These are phyloP conservation scores for Diaporthe batatas DNA, from an alignment of 2,329 filamentous ascomycete genomes.

Conservation along the genomic window DNA sequence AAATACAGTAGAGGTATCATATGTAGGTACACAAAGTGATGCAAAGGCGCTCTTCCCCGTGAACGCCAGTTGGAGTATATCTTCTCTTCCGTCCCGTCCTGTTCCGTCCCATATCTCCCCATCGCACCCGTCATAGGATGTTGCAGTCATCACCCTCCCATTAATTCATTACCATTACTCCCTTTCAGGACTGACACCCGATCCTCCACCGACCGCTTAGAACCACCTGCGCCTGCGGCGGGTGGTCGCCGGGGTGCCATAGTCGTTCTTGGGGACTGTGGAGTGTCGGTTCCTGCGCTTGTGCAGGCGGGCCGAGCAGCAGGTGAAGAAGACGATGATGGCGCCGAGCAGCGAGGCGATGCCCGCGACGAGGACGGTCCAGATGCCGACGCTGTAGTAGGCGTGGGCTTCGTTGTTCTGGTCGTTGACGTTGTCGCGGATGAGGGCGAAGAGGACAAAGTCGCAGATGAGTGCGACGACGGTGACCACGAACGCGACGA, in stretches of 20 bases:
- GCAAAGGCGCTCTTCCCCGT: slow-evolving; percentile 7
- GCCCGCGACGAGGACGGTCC: slow-evolving; percentile 70
- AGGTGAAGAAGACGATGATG: slow-evolving; percentile 71
- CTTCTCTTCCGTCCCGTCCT: background rate
- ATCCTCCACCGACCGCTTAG: background rate
- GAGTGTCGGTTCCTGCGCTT: slow-evolving; percentile 50
- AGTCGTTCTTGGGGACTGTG: slow-evolving; percentile 49
- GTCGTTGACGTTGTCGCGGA: slow-evolving; percentile 66
- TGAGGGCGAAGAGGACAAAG: slow-evolving; percentile 68
- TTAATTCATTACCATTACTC: background rate
- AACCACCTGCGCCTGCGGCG: slow-evolving; percentile 45
- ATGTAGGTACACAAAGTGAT: slow-evolving; percentile 8
- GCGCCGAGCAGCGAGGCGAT: slow-evolving; percentile 68
- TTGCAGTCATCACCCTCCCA: background rate
- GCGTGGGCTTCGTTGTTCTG: slow-evolving; percentile 57
- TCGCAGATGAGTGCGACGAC: slow-evolving; percentile 66
- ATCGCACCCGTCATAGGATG: background rate
- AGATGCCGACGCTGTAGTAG: slow-evolving; percentile 67
- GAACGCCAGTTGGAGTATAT: slow-evolving; percentile 7
- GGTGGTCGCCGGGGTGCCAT: slow-evolving; percentile 41
- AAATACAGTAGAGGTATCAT: slow-evolving; percentile 32
- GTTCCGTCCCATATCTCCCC: background rate
- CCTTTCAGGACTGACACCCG: background rate
- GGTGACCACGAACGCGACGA: slow-evolving; percentile 63
- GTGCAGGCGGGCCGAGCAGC: slow-evolving; percentile 66